Base-by-base conservation (phyloP, 108 stramenopile genomes). In the Skeletonema grethae region DNA sequence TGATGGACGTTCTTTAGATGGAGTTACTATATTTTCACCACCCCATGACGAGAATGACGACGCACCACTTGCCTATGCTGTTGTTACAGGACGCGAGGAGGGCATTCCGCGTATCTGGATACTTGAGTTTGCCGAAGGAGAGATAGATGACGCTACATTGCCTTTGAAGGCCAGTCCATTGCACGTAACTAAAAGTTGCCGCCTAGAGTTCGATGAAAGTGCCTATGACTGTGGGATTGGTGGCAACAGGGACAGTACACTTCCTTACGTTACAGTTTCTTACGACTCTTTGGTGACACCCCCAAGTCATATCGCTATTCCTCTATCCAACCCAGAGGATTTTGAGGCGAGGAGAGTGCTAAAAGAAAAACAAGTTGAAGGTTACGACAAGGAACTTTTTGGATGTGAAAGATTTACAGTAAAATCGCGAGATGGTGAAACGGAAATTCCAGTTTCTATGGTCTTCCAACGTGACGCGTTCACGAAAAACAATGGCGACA, bases 241-340 rank as follows among this genome's bases (percentile, higher is more conserved):
- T 24, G 64, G 55, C 11, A 94, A 97, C 69, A 70, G 68, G 30
- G 91, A 93, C 22, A 95, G 69, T 75, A 85, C 94, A 16, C 84
- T 93, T n/a, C 77, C 83, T 24, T 75, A 68, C 15, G 75, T 98
- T 53, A 82, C 91, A 9, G 73, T 97, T 65, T 48, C 66, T 28
- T 98, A 98, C 70, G 88, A 92, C 71, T 93, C 91, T 10, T 64
- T 96, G 36, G 75, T 93, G 34, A 94, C 97, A 7, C 96, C 96
- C 7, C 79, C 66, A 7, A 76, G 86, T 38, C 68, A 81, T 29
- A 69, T 93, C 13, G 85, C 89, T 8, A 78, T 93, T 62, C 72
- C 85, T 6, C 59, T 93, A 36, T 56, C 75, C 62, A 64, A 69
- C 46, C 80, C 85, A 22, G 61, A 66, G 28, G 79, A 87, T 65